Percentiles rank a stretch among this genome's conserved stretches.
These are phyloP conservation scores for Aspergillus nanangensis DNA, from an alignment of 495 filamentous ascomycete genomes.

Conservation along the genomic window DNA sequence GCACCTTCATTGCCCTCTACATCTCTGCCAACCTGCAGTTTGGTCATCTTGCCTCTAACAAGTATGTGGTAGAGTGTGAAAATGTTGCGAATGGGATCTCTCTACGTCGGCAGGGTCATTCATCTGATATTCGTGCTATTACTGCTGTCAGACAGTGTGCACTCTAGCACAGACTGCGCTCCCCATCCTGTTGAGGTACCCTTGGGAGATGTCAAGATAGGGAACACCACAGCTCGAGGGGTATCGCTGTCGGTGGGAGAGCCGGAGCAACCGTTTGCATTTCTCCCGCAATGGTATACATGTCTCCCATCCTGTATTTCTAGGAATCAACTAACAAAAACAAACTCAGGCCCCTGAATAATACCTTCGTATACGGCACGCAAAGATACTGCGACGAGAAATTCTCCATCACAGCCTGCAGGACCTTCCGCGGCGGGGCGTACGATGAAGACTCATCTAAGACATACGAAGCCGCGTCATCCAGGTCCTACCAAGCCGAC, in stretches of 20 bases:
- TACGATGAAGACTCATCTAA: constrained; percentile 1
- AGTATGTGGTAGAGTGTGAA: too few relatives aligned
- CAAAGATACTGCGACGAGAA: background rate
- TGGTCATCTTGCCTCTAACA: too few relatives aligned
- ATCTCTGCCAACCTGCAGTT: too few relatives aligned
- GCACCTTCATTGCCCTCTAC: too few relatives aligned
- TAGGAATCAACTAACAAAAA: background rate
- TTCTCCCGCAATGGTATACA: constrained; percentile 4
- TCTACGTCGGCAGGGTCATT: too few relatives aligned
- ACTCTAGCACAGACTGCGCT: too few relatives aligned
- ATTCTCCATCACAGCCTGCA: background rate
- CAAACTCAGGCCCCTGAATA: background rate
- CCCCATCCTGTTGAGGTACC: background rate
- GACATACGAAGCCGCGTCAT: background rate
- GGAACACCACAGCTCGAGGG: background rate
- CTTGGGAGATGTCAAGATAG: background rate
- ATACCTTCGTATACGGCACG: constrained; percentile 2
- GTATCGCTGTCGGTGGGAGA: constrained; percentile 1
- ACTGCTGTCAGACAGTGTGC: too few relatives aligned
- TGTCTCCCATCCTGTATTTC: background rate
- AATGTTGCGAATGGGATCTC: too few relatives aligned
- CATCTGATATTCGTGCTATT: too few relatives aligned
- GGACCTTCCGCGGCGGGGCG: constrained; percentile 1
- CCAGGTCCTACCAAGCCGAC: background rate
- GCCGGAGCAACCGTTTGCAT: constrained; percentile 1